Evolutionary conservation across 768 basidiomycete genomes (phyloP).

Genomic region (Tricholoma sp.): DNA sequence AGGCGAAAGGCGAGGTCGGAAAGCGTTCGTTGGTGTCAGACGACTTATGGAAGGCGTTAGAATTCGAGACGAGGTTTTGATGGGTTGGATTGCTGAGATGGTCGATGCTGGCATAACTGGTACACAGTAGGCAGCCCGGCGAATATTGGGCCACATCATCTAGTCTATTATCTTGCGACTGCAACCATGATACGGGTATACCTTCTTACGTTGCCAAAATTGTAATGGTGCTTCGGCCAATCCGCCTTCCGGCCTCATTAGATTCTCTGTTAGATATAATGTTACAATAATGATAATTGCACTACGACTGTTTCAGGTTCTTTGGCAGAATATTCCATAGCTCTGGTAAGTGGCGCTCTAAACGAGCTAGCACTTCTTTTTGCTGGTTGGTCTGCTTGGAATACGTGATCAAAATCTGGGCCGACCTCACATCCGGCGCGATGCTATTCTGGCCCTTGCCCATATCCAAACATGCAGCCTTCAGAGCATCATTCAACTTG

Average conservation of each 20-base stretch:
- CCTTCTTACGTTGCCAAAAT: too few species aligned
- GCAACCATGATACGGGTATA: too few species aligned
- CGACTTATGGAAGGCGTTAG: conserved; percentile 59
- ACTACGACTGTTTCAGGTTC: conserved; percentile 18
- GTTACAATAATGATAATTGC: conserved; percentile 7
- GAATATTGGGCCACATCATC: too few species aligned
- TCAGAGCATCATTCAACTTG: conserved; percentile 60
- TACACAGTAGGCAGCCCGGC: neutral
- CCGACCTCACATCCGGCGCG: conserved; percentile 44
- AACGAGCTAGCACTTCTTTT: conserved; percentile 38
- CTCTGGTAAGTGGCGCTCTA: conserved; percentile 37
- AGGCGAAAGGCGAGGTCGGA: conserved; percentile 66
- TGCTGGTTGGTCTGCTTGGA: conserved; percentile 38
- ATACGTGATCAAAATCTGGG: conserved; percentile 52
- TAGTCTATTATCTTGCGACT: too few species aligned
- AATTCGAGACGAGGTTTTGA: conserved; percentile 58
- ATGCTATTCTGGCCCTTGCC: conserved; percentile 35
- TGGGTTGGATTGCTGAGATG: conserved; percentile 53
- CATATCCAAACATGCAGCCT: conserved; percentile 65
- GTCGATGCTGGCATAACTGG: conserved; percentile 4
- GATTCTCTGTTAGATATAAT: conserved; percentile 23
- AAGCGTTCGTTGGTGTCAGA: conserved; percentile 61
- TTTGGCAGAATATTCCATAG: conserved; percentile 28
- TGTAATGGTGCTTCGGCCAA: too few species aligned
- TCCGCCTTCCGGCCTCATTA: conserved; percentile 13